Percentiles rank a stretch among this genome's conserved stretches.
Conservation (phyloP, 2,329 filamentous ascomycete genomes). For the Seiridium cupressi region DNA sequence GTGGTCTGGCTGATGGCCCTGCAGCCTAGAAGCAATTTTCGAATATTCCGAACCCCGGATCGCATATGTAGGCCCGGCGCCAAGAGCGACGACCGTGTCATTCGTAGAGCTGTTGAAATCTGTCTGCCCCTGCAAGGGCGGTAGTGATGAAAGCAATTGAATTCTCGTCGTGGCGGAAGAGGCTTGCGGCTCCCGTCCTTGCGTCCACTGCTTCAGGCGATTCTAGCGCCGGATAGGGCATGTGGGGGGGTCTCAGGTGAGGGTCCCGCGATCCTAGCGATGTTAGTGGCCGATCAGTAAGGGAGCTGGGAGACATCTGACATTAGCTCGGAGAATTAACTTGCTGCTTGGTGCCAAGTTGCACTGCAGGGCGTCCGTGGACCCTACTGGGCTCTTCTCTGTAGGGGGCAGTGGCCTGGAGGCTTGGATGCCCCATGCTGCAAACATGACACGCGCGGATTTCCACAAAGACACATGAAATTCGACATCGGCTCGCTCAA, state of each 20-base stretch:
- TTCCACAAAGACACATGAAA: background rate
- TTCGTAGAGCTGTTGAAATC: no score
- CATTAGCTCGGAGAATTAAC: background rate
- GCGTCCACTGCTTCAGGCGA: background rate
- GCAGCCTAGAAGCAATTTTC: no score
- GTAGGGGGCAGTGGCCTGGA: no score
- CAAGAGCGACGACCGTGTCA: no score
- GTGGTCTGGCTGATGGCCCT: background rate
- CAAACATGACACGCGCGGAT: no score
- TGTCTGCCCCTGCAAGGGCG: background rate
- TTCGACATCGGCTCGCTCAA: background rate
- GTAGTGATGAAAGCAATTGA: background rate
- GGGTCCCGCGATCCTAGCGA: background rate
- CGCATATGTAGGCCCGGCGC: no score
- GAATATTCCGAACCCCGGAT: no score
- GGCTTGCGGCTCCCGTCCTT: background rate
- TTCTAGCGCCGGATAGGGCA: background rate
- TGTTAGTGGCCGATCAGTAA: background rate
- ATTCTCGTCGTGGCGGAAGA: background rate
- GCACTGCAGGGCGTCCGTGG: no score
- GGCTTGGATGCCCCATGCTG: no score
- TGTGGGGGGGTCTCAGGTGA: background rate
- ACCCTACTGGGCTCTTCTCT: no score
- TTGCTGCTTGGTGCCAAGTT: background rate
- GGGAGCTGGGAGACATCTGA: background rate